These are phyloP conservation scores for Parmales sp. DNA, from an alignment of 108 stramenopile species.

Conservation along the genomic window DNA sequence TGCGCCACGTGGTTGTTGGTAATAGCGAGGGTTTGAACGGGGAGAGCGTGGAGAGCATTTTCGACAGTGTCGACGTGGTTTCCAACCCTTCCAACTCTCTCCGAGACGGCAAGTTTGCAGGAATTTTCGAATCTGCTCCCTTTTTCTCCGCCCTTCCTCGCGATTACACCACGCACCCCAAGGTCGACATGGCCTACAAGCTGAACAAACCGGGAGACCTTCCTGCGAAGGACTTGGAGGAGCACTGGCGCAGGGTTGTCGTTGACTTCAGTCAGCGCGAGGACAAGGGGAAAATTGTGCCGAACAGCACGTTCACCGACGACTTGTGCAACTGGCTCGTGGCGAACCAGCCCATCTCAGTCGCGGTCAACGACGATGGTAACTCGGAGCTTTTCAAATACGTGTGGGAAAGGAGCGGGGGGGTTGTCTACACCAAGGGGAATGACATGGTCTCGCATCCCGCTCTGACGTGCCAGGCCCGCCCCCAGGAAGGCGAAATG, in stretches of 20 bases:
- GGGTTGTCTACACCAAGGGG: conserved; percentile 69
- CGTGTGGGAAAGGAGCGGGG: conserved; percentile 57
- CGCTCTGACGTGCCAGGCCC: conserved; percentile 72
- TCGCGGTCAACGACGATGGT: conserved; percentile 56
- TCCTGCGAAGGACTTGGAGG: conserved; percentile 37
- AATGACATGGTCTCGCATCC: conserved; percentile 38
- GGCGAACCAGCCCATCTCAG: conserved; percentile 41
- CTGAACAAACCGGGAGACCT: too few relatives aligned
- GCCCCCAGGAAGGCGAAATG: conserved; percentile 76
- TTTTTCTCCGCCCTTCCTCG: conserved; percentile 35
- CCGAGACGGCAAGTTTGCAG: conserved; percentile 43
- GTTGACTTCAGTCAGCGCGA: conserved; percentile 50
- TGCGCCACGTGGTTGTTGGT: conserved; percentile 65
- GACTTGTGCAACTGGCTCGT: conserved; percentile 46
- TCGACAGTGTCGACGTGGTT: conserved; percentile 30
- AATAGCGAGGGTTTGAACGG: conserved; percentile 15
- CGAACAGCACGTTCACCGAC: conserved; percentile 13
- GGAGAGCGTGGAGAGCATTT: conserved; percentile 39
- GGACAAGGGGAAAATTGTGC: background rate
- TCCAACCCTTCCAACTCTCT: conserved; percentile 38
- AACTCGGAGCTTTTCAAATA: conserved; percentile 36
- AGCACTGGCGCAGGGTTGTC: conserved; percentile 70
- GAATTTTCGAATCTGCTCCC: conserved; percentile 46
- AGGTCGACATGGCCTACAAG: conserved; percentile 22
- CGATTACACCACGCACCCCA: conserved; percentile 49